These are phyloP conservation scores for Parachlorella kessleri DNA, from an alignment of 139 green algal species.

Conservation along the genomic window DNA sequence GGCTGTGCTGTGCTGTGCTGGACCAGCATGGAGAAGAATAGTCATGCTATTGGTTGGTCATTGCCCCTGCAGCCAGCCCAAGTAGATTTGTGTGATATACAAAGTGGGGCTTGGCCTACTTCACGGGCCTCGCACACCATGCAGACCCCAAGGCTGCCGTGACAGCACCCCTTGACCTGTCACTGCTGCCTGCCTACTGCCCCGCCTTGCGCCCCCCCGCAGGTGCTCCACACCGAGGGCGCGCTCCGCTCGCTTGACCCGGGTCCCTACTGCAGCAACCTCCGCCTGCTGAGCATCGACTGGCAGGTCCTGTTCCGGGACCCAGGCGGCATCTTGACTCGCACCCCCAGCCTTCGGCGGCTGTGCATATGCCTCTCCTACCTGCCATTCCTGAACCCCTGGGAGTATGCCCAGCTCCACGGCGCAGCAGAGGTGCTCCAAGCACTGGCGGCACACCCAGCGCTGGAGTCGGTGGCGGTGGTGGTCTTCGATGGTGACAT, in stretches of 20 bases:
- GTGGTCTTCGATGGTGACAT: neutral
- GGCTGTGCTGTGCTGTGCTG: no score
- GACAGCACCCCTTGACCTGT: neutral
- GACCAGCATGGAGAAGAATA: no score
- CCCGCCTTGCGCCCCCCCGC: neutral
- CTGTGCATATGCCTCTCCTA: neutral
- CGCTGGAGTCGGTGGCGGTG: neutral
- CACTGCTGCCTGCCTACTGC: neutral
- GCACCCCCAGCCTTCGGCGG: neutral
- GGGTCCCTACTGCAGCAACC: neutral
- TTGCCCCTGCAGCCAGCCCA: no score
- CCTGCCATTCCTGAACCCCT: neutral
- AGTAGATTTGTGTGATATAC: no score
- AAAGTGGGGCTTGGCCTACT: no score
- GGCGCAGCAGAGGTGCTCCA: neutral
- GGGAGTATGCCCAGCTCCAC: neutral
- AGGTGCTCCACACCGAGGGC: neutral
- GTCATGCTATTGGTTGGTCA: no score
- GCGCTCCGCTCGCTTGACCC: neutral
- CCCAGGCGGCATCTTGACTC: neutral
- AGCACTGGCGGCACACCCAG: neutral
- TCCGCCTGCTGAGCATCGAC: neutral
- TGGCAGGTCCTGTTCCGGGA: neutral
- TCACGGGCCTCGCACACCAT: no score
- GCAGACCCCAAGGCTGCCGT: no score